These are phyloP conservation scores for Musa itinerans DNA, from an alignment of 176 grass and related monocot species.

Conservation along the genomic window DNA sequence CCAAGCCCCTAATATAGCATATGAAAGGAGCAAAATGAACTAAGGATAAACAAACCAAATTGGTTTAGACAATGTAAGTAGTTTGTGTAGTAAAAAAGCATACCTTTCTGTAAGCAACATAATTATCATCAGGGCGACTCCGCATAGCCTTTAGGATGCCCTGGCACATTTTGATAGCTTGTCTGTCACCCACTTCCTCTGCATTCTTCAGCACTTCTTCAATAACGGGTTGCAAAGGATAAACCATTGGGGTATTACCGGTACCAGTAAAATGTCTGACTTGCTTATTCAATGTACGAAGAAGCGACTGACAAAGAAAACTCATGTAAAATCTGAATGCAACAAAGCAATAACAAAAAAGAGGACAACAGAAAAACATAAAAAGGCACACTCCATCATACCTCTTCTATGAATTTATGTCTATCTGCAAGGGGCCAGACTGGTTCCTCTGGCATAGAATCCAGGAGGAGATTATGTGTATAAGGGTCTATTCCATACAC, in stretches of 20 bases:
- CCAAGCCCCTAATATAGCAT: constrained; percentile 71
- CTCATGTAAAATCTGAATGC: constrained; percentile 19
- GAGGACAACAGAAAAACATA: constrained; percentile 5
- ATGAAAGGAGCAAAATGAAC: constrained; percentile 9
- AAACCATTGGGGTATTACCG: constrained; percentile 93
- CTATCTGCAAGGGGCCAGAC: constrained; percentile 59
- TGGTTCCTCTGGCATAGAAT: constrained; percentile 76
- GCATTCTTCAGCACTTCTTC: constrained; percentile 73
- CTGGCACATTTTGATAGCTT: constrained; percentile 57
- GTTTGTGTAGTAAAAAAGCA: constrained; percentile 4
- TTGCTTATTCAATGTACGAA: constrained; percentile 89
- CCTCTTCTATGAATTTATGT: constrained; percentile 89
- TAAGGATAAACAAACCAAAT: constrained; percentile 5
- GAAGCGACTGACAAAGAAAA: constrained; percentile 47
- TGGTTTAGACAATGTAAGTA: constrained; percentile 12
- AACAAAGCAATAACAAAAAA: constrained; percentile 23
- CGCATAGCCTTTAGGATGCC: constrained; percentile 65
- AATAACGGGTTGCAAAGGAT: constrained; percentile 64
- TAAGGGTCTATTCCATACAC: constrained; percentile 99
- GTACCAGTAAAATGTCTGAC: constrained; percentile 74
- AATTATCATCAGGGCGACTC: constrained; percentile 69
- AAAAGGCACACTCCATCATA: constrained; percentile 23
- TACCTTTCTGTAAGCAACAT: constrained; percentile 97
- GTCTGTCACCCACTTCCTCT: constrained; percentile 54
- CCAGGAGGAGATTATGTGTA: constrained; percentile 86